Conservation (phyloP, 1,284 basidiomycete genomes). For the Laetiporus sulphureus region DNA sequence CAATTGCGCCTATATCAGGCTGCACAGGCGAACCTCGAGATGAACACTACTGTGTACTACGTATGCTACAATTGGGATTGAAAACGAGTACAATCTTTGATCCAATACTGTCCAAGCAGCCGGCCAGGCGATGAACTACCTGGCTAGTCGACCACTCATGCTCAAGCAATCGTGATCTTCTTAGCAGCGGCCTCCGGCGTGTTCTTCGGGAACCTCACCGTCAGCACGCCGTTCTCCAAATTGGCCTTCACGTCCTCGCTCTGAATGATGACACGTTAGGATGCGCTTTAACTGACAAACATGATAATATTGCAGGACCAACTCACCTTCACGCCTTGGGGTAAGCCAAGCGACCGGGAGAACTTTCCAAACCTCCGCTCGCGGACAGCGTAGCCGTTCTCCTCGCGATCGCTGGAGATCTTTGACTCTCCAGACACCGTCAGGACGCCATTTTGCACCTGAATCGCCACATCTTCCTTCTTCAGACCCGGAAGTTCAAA, state of each 20-base stretch:
- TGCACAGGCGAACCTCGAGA: too few relatives aligned
- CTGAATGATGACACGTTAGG: conserved; percentile 25
- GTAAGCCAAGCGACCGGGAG: conserved; percentile 38
- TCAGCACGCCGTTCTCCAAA: conserved; percentile 38
- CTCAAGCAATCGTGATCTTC: conserved; percentile 30
- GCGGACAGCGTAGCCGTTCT: conserved; percentile 40
- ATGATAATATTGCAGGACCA: background rate
- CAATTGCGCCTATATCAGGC: too few relatives aligned
- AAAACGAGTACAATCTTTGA: too few relatives aligned
- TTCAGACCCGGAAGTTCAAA: conserved; percentile 45
- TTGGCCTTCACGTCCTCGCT: conserved; percentile 35
- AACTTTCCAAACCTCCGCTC: conserved; percentile 44
- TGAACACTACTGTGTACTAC: too few relatives aligned
- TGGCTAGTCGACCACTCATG: too few relatives aligned
- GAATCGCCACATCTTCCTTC: conserved; percentile 35
- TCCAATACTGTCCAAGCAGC: too few relatives aligned
- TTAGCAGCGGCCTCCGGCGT: conserved; percentile 28
- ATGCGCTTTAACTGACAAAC: too few relatives aligned
- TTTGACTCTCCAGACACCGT: conserved; percentile 39
- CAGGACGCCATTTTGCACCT: conserved; percentile 36
- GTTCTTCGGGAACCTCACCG: conserved; percentile 37
- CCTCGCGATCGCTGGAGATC: conserved; percentile 27
- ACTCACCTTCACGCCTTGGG: conserved; percentile 41
- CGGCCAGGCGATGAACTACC: too few relatives aligned
- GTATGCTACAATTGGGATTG: too few relatives aligned